Evolutionary conservation across 768 basidiomycete species (phyloP), one percentile per base, ranked within the genome.

Genomic region (Suillus fuscotomentosus): DNA sequence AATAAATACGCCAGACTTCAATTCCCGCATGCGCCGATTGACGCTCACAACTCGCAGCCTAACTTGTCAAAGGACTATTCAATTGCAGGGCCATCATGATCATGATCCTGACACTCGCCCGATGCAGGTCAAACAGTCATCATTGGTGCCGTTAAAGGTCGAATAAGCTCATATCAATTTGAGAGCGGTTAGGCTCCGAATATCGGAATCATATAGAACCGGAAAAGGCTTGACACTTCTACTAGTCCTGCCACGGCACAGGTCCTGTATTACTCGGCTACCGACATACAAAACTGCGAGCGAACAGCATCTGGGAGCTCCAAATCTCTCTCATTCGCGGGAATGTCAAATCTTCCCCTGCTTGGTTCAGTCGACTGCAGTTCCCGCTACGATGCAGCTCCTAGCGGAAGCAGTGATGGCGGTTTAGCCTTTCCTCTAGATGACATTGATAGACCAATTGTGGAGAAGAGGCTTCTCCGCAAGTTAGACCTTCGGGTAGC

Each of bases 401-500:
- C 39, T 41, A 15, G 9, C n/a, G 9, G 9, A 15, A 15, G 14
- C 15, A 27, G 17, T 6, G 17, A 27, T 59, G 27, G 9, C 2
- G 31, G 10, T 59, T 31, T 6, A 10, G n/a, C 41, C 2, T 22
- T 31, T 59, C 24, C 59, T 45, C 24, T 5, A 3, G 27, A 62
- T 65, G 54, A 39, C 47, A 41, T 60, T 22, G 70, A 66, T 45
- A 75, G 71, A 39, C 73, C 77, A 65, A 80, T 80, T 56, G 81
- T 83, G 48, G 83, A 84, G 71, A 76, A 70, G 66, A 77, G 75
- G 71, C 75, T 84, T 27, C 71, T 82, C 43, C 68, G 73, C 50
- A 83, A 84, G 69, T 70, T 84, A 31, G 81, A 83, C 63, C 39
- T 72, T 41, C 74, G 82, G 38, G 78, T 81, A 71, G 74, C 76